These are phyloP conservation scores for Globisporangium nagaii DNA, from an alignment of 352 stramenopile genomes.

Conservation along the genomic window DNA sequence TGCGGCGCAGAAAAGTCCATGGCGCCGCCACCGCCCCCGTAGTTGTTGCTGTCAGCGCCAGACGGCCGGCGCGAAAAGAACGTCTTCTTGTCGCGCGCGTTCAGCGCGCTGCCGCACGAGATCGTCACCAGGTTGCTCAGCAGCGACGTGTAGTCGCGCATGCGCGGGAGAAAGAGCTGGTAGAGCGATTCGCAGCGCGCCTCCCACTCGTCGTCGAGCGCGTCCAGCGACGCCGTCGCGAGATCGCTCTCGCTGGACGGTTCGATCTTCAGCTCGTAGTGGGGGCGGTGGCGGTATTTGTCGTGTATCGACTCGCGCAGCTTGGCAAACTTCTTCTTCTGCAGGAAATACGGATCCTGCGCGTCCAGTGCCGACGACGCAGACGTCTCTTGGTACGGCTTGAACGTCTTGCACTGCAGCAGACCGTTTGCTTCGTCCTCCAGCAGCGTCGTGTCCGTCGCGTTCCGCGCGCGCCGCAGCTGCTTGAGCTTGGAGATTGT, in stretches of 20 bases:
- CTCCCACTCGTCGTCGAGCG: conserved; percentile 72
- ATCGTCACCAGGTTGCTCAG: conserved; percentile 63
- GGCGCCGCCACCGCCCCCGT: conserved; percentile 22
- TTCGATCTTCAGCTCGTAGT: conserved; percentile 48
- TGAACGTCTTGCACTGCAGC: conserved; percentile 66
- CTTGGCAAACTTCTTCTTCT: conserved; percentile 69
- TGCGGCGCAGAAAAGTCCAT: conserved; percentile 37
- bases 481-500: conserved; percentile 51
- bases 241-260: conserved; percentile 40
- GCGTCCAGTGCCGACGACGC: conserved; percentile 32
- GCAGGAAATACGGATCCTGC: conserved; percentile 64
- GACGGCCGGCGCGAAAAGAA: conserved; percentile 68
- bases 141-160: conserved; percentile 63
- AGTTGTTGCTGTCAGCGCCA: conserved; percentile 29
- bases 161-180: conserved; percentile 63
- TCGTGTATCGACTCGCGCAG: conserved; percentile 57
- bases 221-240: conserved; percentile 33
- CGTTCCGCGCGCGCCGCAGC: conserved; percentile 34
- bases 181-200: conserved; percentile 63
- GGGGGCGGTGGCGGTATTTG: conserved; percentile 63
- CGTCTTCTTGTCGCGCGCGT: conserved; percentile 75
- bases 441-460: conserved; percentile 31
- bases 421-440: conserved; percentile 48
- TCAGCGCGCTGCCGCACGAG: conserved; percentile 58
- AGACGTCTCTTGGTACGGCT: conserved; percentile 42